Conservation (phyloP, 2,329 filamentous ascomycete genomes). For the Anisogramma anomala region DNA sequence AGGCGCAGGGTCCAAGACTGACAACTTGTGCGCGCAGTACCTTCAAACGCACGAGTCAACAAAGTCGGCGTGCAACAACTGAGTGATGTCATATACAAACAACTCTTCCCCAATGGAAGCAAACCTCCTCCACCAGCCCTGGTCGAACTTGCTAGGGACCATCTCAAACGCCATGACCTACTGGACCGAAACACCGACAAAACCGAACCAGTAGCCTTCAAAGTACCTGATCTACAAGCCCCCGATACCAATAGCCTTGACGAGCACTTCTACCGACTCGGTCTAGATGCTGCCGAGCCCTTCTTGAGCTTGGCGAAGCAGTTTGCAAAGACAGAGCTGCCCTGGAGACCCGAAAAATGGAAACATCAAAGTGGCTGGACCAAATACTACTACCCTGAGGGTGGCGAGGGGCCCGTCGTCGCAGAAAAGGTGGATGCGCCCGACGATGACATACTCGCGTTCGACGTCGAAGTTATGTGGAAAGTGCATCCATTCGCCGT, state of each 20-base stretch:
- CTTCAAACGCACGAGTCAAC: slow-evolving; percentile 62
- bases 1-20: slow-evolving; percentile 7
- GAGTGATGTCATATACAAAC: slow-evolving; percentile 68
- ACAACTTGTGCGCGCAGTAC: slow-evolving; percentile 24
- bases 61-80: slow-evolving; percentile 92
- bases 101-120: slow-evolving; percentile 59
- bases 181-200: slow-evolving; percentile 82
- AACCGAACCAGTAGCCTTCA: slow-evolving; percentile 65
- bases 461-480: slow-evolving; percentile 96
- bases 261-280: slow-evolving; percentile 86
- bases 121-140: slow-evolving; percentile 56
- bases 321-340: slow-evolving; percentile 53
- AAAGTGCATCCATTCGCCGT: slow-evolving; percentile 86
- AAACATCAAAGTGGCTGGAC: slow-evolving; percentile 78
- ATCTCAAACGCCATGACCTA: slow-evolving; percentile 74
- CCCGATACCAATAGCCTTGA: slow-evolving; percentile 51
- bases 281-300: slow-evolving; percentile 75
- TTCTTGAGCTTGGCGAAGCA: slow-evolving; percentile 64
- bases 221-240: slow-evolving; percentile 71
- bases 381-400: slow-evolving; percentile 73
- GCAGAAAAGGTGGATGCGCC: slow-evolving; percentile 64
- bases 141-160: slow-evolving; percentile 67
- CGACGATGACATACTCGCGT: slow-evolving; percentile 71
- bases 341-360: slow-evolving; percentile 60
- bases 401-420: slow-evolving; percentile 39